phyloP scores from a whole-genome alignment of 2,329 filamentous ascomycete species.

The Plenodomus lindquistii region DNA sequence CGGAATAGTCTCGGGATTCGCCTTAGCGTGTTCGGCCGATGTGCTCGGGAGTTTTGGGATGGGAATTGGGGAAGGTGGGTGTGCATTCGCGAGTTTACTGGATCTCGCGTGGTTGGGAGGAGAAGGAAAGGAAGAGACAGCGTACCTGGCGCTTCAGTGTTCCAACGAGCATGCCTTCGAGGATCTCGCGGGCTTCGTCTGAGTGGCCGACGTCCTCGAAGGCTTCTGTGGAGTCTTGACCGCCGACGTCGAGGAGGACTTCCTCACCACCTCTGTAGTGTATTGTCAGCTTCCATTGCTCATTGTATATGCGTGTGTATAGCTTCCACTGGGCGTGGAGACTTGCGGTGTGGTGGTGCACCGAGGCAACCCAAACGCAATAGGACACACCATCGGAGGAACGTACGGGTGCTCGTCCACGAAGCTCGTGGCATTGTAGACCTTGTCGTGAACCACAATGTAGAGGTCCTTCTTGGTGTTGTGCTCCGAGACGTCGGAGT shows the following conservation, averaged over 20 bases:
- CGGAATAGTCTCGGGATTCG: slow-evolving; percentile 26
- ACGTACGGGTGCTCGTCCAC: slow-evolving; percentile 94
- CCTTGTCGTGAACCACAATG: slow-evolving; percentile 92
- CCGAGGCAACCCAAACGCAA: slow-evolving; percentile 1
- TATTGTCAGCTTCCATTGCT: slow-evolving; percentile 9
- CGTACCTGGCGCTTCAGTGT: slow-evolving; percentile 44
- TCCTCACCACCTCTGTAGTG: slow-evolving; percentile 87
- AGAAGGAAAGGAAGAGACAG: not conserved
- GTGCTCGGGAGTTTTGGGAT: not conserved
- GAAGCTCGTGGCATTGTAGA: slow-evolving; percentile 89
- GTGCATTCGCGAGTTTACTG: not conserved
- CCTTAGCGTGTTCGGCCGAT: slow-evolving; percentile 3
- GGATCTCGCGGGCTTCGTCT: slow-evolving; percentile 95
- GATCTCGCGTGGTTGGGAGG: not conserved
- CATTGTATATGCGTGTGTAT: not conserved
- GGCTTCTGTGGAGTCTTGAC: slow-evolving; percentile 94
- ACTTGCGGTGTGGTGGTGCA: slow-evolving; percentile 4
- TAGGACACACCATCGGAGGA: slow-evolving; percentile 2
- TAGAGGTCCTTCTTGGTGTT: slow-evolving; percentile 83
- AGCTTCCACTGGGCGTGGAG: slow-evolving; percentile 1
- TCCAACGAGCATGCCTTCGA: slow-evolving; percentile 58
- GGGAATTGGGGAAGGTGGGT: not conserved
- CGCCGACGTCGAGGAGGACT: slow-evolving; percentile 92
- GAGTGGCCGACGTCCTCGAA: slow-evolving; percentile 99
- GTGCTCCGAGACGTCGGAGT: slow-evolving; percentile 48